A percentile compares a stretch with the other conserved stretches of the same genome.
phyloP scores from a whole-genome alignment of 176 grass and related monocot species.

The Guadua angustifolia region DNA sequence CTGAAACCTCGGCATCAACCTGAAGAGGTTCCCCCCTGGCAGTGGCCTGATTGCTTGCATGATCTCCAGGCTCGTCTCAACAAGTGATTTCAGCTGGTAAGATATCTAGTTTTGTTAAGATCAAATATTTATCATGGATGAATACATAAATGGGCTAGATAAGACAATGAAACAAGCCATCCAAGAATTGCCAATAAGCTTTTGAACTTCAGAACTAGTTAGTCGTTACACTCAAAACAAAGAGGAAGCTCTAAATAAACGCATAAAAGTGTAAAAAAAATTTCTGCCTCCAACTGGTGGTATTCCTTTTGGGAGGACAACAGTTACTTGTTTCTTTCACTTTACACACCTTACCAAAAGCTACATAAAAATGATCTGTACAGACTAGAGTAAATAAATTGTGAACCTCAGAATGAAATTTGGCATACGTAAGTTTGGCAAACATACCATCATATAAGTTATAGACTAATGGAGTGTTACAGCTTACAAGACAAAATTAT shows the following conservation, averaged over 20 bases:
- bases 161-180: background rate
- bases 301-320: background rate
- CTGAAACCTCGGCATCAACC: no score
- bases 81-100: background rate
- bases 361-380: background rate
- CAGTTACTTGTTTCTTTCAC: background rate
- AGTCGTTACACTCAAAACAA: background rate
- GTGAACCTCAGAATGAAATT: background rate
- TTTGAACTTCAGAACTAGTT: constrained; percentile 14
- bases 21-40: no score
- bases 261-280: background rate
- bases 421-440: background rate
- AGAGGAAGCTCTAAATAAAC: background rate
- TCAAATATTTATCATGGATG: background rate
- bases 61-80: no score
- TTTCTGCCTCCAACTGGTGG: background rate
- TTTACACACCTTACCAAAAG: background rate
- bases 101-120: constrained; percentile 2
- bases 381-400: background rate
- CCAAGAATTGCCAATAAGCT: background rate
- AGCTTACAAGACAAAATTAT: background rate
- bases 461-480: background rate
- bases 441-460: background rate
- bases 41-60: no score
- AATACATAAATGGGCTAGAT: background rate